Percentiles rank a stretch among this genome's conserved stretches.
Conservation (phyloP, 331 rosid species). For the Acacia pycnantha region DNA sequence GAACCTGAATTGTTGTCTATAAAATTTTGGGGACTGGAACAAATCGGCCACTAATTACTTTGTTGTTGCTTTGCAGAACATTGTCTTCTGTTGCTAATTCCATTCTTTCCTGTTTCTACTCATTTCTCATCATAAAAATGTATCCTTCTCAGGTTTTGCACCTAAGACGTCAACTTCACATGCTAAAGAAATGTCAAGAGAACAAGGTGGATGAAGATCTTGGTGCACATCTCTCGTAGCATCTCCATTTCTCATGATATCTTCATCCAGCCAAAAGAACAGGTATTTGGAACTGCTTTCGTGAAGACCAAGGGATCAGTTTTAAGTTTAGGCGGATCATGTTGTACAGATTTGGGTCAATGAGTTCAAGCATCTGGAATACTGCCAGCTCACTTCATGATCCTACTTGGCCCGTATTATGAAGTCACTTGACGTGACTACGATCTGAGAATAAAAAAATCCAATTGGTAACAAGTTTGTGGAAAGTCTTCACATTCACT, state of each 20-base stretch:
- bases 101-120: neutral
- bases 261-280: neutral
- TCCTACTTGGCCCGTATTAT: neutral
- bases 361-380: neutral
- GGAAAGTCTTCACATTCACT: neutral
- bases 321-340: neutral
- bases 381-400: neutral
- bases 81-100: constrained; percentile 7
- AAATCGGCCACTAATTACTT: neutral
- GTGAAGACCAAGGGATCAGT: neutral
- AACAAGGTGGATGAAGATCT: constrained; percentile 74
- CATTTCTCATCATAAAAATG: neutral
- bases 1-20: neutral
- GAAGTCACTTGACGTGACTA: constrained; percentile 2
- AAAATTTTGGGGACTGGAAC: neutral
- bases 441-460: neutral
- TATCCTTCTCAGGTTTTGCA: constrained; percentile 72
- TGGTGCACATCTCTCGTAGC: constrained; percentile 50
- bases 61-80: neutral
- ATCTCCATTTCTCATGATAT: neutral
- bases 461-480: neutral
- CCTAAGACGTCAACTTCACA: constrained; percentile 71
- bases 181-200: constrained; percentile 85
- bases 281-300: neutral
- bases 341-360: neutral